phyloP scores from a whole-genome alignment of 805 yeast genomes.

The Starmerella potacharoeniae region DNA sequence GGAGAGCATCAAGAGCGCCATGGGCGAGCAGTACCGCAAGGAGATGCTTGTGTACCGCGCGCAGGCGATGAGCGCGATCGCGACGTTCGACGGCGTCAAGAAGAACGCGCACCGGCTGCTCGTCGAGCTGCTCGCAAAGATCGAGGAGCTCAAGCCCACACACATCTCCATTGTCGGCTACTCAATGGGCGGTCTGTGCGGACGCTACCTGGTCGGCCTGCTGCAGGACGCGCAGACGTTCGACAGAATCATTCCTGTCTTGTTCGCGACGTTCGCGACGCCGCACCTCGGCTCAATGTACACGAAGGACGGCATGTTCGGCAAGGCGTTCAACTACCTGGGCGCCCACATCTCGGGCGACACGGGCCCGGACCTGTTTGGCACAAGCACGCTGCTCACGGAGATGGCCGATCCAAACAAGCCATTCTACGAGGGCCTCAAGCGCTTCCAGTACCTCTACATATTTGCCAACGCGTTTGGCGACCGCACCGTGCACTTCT shows the following conservation, averaged over 20 bases:
- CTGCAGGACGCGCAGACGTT: constrained; percentile 43
- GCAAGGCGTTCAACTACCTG: constrained; percentile 36
- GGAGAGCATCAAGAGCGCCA: constrained; percentile 32
- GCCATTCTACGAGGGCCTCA: constrained; percentile 44
- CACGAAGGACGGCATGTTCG: constrained; percentile 31
- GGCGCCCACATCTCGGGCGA: constrained; percentile 50
- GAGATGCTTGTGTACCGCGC: constrained; percentile 34
- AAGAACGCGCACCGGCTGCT: constrained; percentile 50
- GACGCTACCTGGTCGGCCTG: constrained; percentile 68
- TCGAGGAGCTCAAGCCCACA: constrained; percentile 34
- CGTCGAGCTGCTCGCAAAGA: constrained; percentile 43
- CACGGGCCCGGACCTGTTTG: constrained; percentile 66
- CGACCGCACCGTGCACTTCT: constrained; percentile 82
- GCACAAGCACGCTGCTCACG: constrained; percentile 37
- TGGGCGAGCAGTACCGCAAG: constrained; percentile 30
- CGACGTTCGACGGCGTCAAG: constrained; percentile 76
- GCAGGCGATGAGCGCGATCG: constrained; percentile 51
- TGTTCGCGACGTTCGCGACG: constrained; percentile 62
- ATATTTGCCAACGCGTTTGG: constrained; percentile 64
- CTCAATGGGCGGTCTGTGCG: constrained; percentile 78
- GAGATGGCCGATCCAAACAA: constrained; percentile 42
- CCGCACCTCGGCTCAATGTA: constrained; percentile 51
- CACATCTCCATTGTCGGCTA: constrained; percentile 72
- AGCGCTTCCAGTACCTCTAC: constrained; percentile 44
- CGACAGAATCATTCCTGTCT: constrained; percentile 46